Evolutionary conservation across 2,329 filamentous ascomycete species (phyloP).

Genomic region (Phaeosphaeria sp.): DNA sequence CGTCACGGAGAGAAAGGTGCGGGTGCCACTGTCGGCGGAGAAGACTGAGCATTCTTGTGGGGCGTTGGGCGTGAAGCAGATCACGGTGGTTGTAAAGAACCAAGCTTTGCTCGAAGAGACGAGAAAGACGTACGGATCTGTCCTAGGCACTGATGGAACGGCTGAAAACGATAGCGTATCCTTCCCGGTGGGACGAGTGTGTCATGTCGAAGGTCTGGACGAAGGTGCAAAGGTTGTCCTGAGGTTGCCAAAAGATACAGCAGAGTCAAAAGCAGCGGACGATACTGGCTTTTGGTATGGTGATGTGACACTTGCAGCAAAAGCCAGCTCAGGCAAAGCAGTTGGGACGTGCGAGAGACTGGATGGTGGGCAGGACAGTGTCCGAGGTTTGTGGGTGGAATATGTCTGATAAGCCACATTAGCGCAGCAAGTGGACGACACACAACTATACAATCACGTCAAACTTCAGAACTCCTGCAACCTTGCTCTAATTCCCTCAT

Average conservation of each 20-base stretch:
- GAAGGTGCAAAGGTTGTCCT: constrained; percentile 26
- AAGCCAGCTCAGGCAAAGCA: constrained; percentile 9
- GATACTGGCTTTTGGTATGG: constrained; percentile 34
- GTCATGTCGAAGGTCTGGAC: constrained; percentile 14
- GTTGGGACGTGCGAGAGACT: constrained; percentile 16
- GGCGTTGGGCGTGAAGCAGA: constrained; percentile 52
- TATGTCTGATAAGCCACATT: constrained; percentile 16
- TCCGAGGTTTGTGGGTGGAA: constrained; percentile 35
- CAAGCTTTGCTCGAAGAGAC: constrained; percentile 19
- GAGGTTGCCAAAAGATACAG: constrained; percentile 23
- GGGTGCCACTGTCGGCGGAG: constrained; percentile 58
- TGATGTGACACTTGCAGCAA: constrained; percentile 29
- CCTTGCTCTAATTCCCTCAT: neutral
- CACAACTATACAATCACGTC: too few species aligned
- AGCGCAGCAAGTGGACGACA: neutral
- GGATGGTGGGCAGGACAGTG: constrained; percentile 17
- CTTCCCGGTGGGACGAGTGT: constrained; percentile 24
- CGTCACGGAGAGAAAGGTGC: constrained; percentile 60
- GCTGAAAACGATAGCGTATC: constrained; percentile 10
- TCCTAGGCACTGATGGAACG: constrained; percentile 20
- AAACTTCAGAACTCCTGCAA: neutral
- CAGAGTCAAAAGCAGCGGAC: constrained; percentile 21
- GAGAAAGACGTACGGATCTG: constrained; percentile 11
- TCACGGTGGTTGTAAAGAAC: constrained; percentile 35
- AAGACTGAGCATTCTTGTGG: constrained; percentile 59